These are phyloP conservation scores for Tillandsia leiboldiana DNA, from an alignment of 176 grass and related monocot species.

Conservation along the genomic window DNA sequence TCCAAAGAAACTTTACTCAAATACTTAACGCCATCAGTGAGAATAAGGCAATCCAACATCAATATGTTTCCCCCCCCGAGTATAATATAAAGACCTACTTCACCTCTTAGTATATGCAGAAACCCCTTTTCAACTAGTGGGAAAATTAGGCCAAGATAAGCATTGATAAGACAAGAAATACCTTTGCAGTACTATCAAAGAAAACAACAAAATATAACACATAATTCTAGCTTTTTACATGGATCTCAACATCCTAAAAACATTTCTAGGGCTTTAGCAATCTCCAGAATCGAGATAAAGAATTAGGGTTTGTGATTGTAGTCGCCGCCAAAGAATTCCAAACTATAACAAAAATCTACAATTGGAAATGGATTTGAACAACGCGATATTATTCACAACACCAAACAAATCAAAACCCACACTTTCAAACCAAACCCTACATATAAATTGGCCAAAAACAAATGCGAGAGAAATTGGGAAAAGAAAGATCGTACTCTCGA, in stretches of 20 bases:
- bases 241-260: conserved; percentile 4
- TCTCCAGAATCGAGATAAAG: background rate
- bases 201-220: too few relatives aligned
- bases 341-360: background rate
- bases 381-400: too few relatives aligned
- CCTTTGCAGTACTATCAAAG: too few relatives aligned
- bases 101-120: background rate
- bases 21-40: too few relatives aligned
- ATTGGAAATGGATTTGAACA: too few relatives aligned
- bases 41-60: too few relatives aligned
- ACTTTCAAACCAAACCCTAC: background rate
- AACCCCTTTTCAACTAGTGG: background rate
- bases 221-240: background rate
- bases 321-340: background rate
- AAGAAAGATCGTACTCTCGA: conserved; percentile 39
- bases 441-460: background rate
- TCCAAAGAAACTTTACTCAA: too few relatives aligned
- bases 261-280: background rate
- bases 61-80: too few relatives aligned
- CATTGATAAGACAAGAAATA: too few relatives aligned
- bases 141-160: too few relatives aligned
- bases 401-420: background rate
- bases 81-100: too few relatives aligned
- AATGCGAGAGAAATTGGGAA: background rate
- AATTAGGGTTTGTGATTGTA: background rate